Conservation (phyloP, 2,329 filamentous ascomycete genomes). For the Periconia macrospinosa region DNA sequence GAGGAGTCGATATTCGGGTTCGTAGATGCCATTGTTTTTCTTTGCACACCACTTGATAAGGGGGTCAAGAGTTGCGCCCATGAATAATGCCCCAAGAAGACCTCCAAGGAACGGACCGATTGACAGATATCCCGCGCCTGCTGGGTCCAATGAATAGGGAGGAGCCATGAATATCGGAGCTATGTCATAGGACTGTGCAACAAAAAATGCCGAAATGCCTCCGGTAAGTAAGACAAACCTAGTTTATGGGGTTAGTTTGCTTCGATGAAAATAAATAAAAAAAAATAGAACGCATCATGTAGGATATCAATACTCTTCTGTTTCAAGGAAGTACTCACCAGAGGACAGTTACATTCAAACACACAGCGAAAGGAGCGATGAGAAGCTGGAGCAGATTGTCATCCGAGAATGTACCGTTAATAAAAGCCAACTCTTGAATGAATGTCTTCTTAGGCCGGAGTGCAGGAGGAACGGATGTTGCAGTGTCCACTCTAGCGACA, state of each 20-base stretch:
- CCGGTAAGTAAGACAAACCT: slow-evolving; percentile 42
- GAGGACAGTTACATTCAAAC: slow-evolving; percentile 55
- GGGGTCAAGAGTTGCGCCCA: slow-evolving; percentile 40
- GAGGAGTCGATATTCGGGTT: slow-evolving; percentile 56
- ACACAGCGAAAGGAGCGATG: slow-evolving; percentile 52
- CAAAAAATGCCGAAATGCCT: slow-evolving; percentile 47
- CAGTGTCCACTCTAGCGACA: slow-evolving; percentile 23
- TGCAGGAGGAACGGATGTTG: slow-evolving; percentile 15
- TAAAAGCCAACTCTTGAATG: slow-evolving; percentile 39
- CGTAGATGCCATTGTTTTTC: slow-evolving; percentile 56
- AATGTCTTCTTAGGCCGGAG: slow-evolving; percentile 40
- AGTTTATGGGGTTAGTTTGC: too few species aligned
- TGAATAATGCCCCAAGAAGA: slow-evolving; percentile 37
- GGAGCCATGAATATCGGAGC: slow-evolving; percentile 53
- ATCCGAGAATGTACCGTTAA: slow-evolving; percentile 43
- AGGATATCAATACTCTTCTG: too few species aligned
- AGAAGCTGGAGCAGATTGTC: slow-evolving; percentile 43
- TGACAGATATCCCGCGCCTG: slow-evolving; percentile 49
- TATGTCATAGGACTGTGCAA: slow-evolving; percentile 47
- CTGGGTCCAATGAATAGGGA: slow-evolving; percentile 49
- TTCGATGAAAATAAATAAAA: too few species aligned
- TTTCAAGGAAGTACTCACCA: slow-evolving; percentile 46
- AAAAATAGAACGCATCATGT: too few species aligned
- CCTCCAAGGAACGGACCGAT: slow-evolving; percentile 47
- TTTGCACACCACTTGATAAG: slow-evolving; percentile 49